Percentiles rank a stretch among this genome's conserved stretches.
phyloP scores from a whole-genome alignment of 2,329 filamentous ascomycete species.

The Xylaria sp. region DNA sequence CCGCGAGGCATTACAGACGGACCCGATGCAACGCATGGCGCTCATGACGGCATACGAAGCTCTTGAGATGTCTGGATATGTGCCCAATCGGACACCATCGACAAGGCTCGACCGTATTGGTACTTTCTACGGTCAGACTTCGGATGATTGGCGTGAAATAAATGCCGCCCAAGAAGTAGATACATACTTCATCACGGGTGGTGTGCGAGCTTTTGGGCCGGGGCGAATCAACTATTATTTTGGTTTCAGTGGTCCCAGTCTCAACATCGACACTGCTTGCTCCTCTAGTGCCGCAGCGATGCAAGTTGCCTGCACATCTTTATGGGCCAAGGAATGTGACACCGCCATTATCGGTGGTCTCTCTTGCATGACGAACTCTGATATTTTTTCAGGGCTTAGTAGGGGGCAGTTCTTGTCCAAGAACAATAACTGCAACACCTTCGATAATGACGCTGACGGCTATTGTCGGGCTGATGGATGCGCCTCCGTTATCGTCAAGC shows the following conservation, averaged over 20 bases:
- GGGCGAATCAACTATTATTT: slow-evolving; percentile 60
- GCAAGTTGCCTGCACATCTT: slow-evolving; percentile 68
- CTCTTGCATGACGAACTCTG: slow-evolving; percentile 82
- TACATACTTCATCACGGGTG: slow-evolving; percentile 64
- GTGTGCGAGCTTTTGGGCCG: slow-evolving; percentile 60
- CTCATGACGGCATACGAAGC: slow-evolving; percentile 83
- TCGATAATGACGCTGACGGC: slow-evolving; percentile 81
- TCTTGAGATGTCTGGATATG: slow-evolving; percentile 81
- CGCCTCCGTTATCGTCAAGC: slow-evolving; percentile 79
- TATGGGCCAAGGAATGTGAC: slow-evolving; percentile 81
- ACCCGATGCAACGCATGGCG: slow-evolving; percentile 82
- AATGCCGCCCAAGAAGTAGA: slow-evolving; percentile 75
- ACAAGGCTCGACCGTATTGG: slow-evolving; percentile 71
- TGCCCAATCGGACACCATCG: slow-evolving; percentile 77
- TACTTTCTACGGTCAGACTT: slow-evolving; percentile 80
- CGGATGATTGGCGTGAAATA: slow-evolving; percentile 81
- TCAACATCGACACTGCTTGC: slow-evolving; percentile 55
- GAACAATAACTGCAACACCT: slow-evolving; percentile 81
- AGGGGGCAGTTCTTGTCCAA: slow-evolving; percentile 82
- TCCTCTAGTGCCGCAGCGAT: slow-evolving; percentile 53
- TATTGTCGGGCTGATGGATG: slow-evolving; percentile 84
- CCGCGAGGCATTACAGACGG: slow-evolving; percentile 80
- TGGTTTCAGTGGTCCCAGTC: slow-evolving; percentile 53
- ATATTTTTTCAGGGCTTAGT: slow-evolving; percentile 80
- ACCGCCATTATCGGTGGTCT: slow-evolving; percentile 83